A percentile compares a stretch with the other conserved stretches of the same genome.
Conservation (phyloP, 371 early-diverging fungal genomes). For the Circinella umbellata region DNA sequence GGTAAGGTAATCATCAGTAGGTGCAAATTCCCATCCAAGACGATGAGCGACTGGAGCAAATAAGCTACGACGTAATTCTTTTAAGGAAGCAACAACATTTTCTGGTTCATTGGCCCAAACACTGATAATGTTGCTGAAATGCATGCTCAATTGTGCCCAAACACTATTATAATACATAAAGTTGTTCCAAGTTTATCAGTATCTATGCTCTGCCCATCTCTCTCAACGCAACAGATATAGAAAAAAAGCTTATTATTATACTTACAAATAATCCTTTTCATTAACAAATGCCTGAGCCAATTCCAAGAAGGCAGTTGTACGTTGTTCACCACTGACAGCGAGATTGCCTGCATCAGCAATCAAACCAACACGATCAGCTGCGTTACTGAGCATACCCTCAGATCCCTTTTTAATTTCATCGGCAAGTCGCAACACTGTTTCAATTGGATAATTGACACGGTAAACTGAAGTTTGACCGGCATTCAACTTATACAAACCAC, state of each 20-base stretch:
- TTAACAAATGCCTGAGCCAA: slow-evolving; percentile 51
- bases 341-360: slow-evolving; percentile 68
- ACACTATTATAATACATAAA: slow-evolving; percentile 27
- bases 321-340: slow-evolving; percentile 62
- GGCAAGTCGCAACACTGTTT: slow-evolving; percentile 57
- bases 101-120: slow-evolving; percentile 61
- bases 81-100: slow-evolving; percentile 47
- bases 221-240: not conserved
- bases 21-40: slow-evolving; percentile 66
- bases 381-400: slow-evolving; percentile 53
- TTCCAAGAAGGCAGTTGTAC: slow-evolving; percentile 60
- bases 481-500: slow-evolving; percentile 60
- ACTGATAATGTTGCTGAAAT: slow-evolving; percentile 52
- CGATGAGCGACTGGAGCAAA: slow-evolving; percentile 61
- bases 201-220: too few relatives aligned
- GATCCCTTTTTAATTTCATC: slow-evolving; percentile 56
- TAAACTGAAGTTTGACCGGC: slow-evolving; percentile 66
- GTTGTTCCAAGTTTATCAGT: not conserved
- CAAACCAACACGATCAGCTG: slow-evolving; percentile 73
- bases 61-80: slow-evolving; percentile 56
- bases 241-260: not conserved
- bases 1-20: slow-evolving; percentile 54
- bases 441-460: slow-evolving; percentile 73
- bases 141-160: slow-evolving; percentile 57
- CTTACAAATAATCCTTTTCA: slow-evolving; percentile 58